Conservation (phyloP, 805 yeast genomes). For the Yarrowia porcina region DNA sequence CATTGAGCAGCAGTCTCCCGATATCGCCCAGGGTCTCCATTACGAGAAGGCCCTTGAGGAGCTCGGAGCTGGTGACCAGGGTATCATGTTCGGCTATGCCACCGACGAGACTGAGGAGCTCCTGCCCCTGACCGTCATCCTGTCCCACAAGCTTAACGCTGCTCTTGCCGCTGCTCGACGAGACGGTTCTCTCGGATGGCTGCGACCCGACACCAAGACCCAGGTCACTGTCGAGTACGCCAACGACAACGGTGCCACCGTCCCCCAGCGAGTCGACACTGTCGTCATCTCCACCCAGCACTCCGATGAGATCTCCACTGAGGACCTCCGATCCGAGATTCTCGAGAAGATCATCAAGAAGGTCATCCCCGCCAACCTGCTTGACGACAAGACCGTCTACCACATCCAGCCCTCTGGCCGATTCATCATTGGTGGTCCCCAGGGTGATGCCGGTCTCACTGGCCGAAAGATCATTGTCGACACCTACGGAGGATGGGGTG, state of each 20-base stretch:
- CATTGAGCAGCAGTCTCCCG: constrained; percentile 98
- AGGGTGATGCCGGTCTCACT: constrained; percentile 99
- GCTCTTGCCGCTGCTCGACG: constrained; percentile 98
- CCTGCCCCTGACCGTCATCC: constrained; percentile 88
- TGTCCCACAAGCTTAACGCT: constrained; percentile 94
- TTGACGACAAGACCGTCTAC: constrained; percentile 93
- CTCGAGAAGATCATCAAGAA: constrained; percentile 78
- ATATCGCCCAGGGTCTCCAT: constrained; percentile 99
- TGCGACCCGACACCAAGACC: constrained; percentile 99
- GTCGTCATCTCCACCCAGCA: constrained; percentile 97
- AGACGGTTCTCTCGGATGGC: constrained; percentile 90
- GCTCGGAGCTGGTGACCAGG: constrained; percentile 99
- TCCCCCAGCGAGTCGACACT: constrained; percentile 96
- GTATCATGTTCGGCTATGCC: constrained; percentile 99
- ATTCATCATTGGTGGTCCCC: constrained; percentile 99
- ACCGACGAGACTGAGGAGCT: constrained; percentile 98
- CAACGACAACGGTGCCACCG: constrained; percentile 90
- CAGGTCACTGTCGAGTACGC: constrained; percentile 98
- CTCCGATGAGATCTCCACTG: constrained; percentile 93
- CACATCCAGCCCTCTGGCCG: constrained; percentile 99
- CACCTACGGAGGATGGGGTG: constrained; percentile 99
- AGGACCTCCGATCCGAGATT: constrained; percentile 78
- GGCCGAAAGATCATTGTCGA: constrained; percentile 99
- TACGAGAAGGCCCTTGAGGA: constrained; percentile 92
- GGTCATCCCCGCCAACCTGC: constrained; percentile 84